A percentile compares a stretch with the other conserved stretches of the same genome.
phyloP scores from a whole-genome alignment of 768 basidiomycete species.

The Erythrobasidium yunnanense region DNA sequence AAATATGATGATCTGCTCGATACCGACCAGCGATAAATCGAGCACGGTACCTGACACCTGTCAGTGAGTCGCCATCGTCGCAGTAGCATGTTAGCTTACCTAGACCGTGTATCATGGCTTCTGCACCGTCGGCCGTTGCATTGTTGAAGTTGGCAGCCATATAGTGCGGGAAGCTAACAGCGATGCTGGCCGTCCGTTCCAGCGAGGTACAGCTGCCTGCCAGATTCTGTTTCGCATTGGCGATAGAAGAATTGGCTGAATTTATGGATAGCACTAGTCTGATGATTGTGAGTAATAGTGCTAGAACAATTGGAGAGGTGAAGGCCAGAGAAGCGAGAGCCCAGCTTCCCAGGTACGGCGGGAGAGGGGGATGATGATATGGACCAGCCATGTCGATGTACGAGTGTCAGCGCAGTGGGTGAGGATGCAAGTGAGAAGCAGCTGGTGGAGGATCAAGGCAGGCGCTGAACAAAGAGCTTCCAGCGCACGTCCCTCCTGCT shows the following conservation, averaged over 20 bases:
- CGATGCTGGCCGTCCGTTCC: conserved; percentile 18
- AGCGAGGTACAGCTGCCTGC: conserved; percentile 9
- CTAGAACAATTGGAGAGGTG: conserved; percentile 7
- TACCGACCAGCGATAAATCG: conserved; percentile 6
- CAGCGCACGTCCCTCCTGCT: too few species aligned
- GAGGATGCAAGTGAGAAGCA: background rate
- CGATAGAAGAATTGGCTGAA: conserved; percentile 14
- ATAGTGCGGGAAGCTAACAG: conserved; percentile 22
- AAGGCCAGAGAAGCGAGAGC: conserved; percentile 21
- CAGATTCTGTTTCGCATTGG: conserved; percentile 11
- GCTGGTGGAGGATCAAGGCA: background rate
- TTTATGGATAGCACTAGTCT: conserved; percentile 16
- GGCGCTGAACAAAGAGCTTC: too few species aligned
- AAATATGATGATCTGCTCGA: conserved; percentile 45
- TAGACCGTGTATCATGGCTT: conserved; percentile 18
- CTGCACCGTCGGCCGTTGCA: conserved; percentile 15
- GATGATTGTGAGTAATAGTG: conserved; percentile 11
- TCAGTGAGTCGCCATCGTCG: background rate
- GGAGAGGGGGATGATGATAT: background rate
- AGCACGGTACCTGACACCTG: conserved; percentile 18
- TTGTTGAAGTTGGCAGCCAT: conserved; percentile 18
- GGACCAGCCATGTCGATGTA: conserved; percentile 5
- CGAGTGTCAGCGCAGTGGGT: background rate
- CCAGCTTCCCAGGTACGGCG: conserved; percentile 25
- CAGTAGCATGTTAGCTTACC: background rate